phyloP scores from a whole-genome alignment of 2,329 filamentous ascomycete species.

The Rutstroemia sydowiana region DNA sequence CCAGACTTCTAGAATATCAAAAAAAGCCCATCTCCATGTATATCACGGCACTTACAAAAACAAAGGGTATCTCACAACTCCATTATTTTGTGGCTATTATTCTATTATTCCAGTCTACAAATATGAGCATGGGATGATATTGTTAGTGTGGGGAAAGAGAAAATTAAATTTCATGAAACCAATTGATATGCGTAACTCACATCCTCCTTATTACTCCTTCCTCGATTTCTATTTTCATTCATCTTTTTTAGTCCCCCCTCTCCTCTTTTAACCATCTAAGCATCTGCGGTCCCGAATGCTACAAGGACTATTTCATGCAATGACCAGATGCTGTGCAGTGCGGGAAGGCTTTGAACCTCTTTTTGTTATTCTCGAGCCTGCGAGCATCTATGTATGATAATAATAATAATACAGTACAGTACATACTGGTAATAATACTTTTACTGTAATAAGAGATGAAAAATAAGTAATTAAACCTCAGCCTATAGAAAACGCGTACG shows the following conservation, averaged over 20 bases:
- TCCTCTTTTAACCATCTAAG: conserved; percentile 2
- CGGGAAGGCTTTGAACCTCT: conserved; percentile 9
- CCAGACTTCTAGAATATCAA: neutral
- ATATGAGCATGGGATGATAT: neutral
- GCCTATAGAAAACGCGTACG: conserved; percentile 13
- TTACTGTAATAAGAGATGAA: neutral
- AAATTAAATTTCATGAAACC: conserved; percentile 1
- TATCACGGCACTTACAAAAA: neutral
- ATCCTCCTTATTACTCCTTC: neutral
- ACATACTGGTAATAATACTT: neutral
- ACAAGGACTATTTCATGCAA: conserved; percentile 15
- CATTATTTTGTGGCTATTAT: too few species aligned
- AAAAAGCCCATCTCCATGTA: neutral
- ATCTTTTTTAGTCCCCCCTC: neutral
- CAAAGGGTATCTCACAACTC: too few species aligned
- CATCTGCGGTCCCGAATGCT: conserved; percentile 2
- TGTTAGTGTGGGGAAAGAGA: neutral
- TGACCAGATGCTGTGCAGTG: conserved; percentile 19
- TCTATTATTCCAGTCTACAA: neutral
- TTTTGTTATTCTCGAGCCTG: neutral
- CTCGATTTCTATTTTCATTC: neutral
- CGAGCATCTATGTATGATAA: neutral
- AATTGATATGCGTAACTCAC: conserved; percentile 1
- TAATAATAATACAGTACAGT: neutral
- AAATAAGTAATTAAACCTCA: conserved; percentile 10